Percentiles rank a stretch among this genome's conserved stretches.
phyloP scores from a whole-genome alignment of 345 rosid species.

The Lepidium aucheri region DNA sequence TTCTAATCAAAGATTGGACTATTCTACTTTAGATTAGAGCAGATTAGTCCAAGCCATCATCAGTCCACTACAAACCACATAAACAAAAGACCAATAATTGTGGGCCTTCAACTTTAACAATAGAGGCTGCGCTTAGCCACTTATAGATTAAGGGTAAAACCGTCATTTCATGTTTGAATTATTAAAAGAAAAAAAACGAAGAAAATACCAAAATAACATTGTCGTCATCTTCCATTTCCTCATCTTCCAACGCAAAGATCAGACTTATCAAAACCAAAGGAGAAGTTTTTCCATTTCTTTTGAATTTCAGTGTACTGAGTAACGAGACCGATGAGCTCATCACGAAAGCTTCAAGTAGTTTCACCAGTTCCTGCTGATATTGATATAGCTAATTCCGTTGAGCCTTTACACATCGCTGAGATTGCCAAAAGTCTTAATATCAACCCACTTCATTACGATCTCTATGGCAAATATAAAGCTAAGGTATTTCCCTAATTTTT shows the following conservation, averaged over 20 bases:
- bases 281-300: neutral
- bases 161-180: neutral
- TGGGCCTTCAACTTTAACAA: neutral
- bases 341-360: slow-evolving; percentile 62
- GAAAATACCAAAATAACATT: neutral
- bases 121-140: slow-evolving; percentile 5
- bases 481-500: slow-evolving; percentile 40
- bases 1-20: no score
- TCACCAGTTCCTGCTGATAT: slow-evolving; percentile 97
- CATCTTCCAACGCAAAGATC: neutral
- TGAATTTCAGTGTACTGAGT: neutral
- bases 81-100: neutral
- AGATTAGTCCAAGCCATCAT: no score
- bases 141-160: neutral
- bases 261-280: neutral
- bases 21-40: no score
- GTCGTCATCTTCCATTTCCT: neutral
- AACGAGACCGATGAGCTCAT: slow-evolving; percentile 37
- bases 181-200: neutral
- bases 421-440: slow-evolving; percentile 75
- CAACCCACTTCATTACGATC: slow-evolving; percentile 66
- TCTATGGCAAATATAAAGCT: slow-evolving; percentile 91
- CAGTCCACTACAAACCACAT: no score
- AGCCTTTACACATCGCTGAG: slow-evolving; percentile 78
- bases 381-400: slow-evolving; percentile 84